phyloP scores from a whole-genome alignment of 1,139 yeast species.

The Geotrichum reessii region DNA sequence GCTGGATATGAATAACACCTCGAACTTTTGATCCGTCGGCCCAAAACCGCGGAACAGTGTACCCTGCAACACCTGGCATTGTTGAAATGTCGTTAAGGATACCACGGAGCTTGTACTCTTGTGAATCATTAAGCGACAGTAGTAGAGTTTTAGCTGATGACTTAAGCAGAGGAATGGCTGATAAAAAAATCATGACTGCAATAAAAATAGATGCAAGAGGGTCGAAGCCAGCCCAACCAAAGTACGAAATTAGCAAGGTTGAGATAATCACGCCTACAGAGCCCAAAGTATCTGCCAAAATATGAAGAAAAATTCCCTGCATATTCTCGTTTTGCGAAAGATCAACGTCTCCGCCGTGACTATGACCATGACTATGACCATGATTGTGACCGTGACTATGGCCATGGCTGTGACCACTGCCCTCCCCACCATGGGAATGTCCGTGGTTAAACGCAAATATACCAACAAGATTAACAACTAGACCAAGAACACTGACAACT shows the following conservation, averaged over 20 bases:
- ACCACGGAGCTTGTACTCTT: conserved; percentile 57
- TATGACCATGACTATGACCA: conserved; percentile 27
- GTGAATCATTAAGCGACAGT: conserved; percentile 50
- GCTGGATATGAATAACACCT: conserved; percentile 58
- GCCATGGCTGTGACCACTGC: conserved; percentile 36
- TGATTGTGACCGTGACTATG: conserved; percentile 39
- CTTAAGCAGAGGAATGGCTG: conserved; percentile 77
- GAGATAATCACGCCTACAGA: conserved; percentile 94
- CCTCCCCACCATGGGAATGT: conserved; percentile 45
- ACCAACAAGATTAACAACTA: conserved; percentile 84
- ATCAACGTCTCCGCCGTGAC: conserved; percentile 22
- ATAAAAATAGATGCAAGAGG: conserved; percentile 88
- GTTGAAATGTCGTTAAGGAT: conserved; percentile 61
- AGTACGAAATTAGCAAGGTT: conserved; percentile 48
- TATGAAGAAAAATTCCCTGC: conserved; percentile 90
- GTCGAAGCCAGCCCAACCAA: conserved; percentile 64
- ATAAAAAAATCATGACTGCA: conserved; percentile 69
- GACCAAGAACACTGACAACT: conserved; percentile 76
- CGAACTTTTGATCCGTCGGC: conserved; percentile 48
- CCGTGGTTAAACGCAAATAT: conserved; percentile 92
- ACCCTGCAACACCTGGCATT: conserved; percentile 76
- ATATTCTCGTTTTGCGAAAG: conserved; percentile 66
- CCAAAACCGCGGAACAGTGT: conserved; percentile 91
- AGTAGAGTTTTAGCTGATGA: conserved; percentile 75
- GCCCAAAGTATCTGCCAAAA: conserved; percentile 91